Evolutionary conservation across 140 eudicot species (phyloP), one percentile per base, ranked within the genome.

Genomic region (Flaveria floridana): DNA sequence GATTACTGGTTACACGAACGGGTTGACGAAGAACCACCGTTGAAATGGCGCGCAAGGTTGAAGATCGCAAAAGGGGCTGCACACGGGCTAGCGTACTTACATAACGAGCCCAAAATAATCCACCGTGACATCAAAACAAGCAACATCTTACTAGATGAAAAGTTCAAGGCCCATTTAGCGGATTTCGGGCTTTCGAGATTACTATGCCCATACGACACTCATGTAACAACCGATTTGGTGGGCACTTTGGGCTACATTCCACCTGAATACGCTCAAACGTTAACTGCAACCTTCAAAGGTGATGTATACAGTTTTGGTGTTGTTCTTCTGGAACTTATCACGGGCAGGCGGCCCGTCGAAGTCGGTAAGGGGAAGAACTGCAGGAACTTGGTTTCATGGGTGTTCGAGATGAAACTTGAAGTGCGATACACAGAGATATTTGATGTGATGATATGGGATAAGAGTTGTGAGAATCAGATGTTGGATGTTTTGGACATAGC

Each of bases 181-280:
- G 99, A 94, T 88, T 94, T 94, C 42, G 99, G 99, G 56, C 86
- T 94, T 3, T 81, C 99, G 1, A 81, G 99, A 69, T 63, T 94
- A 44, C 82, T 94, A 4, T 80, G 84, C 67, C 99, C 99, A 0
- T 94, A 85, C 7, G 99, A 94, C 65, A 94, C 99, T 13, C 99
- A 94, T 55, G 99, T 94, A 3, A 94, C 99, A 2, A 94, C 99
- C 0, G 99, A 94, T 78, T 84, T 94, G 79, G 99, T 94, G 3
- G 99, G 99, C 23, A 94, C 99, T 1, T 77, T 94, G 46, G 99
- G 99, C 16, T 94, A 94, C 55, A 94, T 94, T 72, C 99, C 97
- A n/a, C 99, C 99, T 0, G 99, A 94, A 72, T 94, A 94, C 15
- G 87, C 90, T 26, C 99, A 94, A 66, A 87, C 97, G 6, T 59